Evolutionary conservation across 2,329 filamentous ascomycete genomes (phyloP).

Genomic region (Talaromyces atroroseus): DNA sequence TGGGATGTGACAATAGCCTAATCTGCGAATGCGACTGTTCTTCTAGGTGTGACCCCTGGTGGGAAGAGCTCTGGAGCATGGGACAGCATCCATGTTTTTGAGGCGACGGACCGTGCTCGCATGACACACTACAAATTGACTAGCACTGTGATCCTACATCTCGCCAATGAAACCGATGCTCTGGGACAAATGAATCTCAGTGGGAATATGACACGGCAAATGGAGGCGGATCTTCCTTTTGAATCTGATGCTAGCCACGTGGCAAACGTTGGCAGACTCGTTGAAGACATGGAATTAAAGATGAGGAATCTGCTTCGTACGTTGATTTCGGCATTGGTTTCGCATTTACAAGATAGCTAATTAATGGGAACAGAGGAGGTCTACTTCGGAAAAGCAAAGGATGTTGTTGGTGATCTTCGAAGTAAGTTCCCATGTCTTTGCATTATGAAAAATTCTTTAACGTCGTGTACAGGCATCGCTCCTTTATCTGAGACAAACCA

Average conservation of each 20-base stretch:
- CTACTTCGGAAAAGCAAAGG: conserved; percentile 98
- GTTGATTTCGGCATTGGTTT: conserved; percentile 17
- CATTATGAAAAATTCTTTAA: conserved; percentile 14
- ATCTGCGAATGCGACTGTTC: neutral
- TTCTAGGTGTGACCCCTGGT: conserved; percentile 59
- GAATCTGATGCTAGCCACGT: conserved; percentile 91
- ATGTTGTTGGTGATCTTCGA: conserved; percentile 90
- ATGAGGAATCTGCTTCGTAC: conserved; percentile 88
- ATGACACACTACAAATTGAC: conserved; percentile 97
- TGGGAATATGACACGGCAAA: conserved; percentile 96
- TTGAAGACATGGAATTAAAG: conserved; percentile 99
- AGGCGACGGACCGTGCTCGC: conserved; percentile 86
- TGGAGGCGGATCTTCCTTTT: conserved; percentile 84
- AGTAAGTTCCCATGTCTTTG: conserved; percentile 48
- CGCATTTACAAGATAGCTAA: neutral
- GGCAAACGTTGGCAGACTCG: conserved; percentile 85
- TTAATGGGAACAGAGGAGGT: conserved; percentile 63
- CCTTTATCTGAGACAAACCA: conserved; percentile 77
- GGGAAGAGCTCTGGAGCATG: conserved; percentile 72
- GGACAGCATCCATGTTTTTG: conserved; percentile 99
- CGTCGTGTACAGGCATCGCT: conserved; percentile 52
- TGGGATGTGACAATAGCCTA: neutral
- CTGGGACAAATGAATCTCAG: conserved; percentile 86
- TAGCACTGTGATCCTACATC: conserved; percentile 87
- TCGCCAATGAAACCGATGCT: conserved; percentile 62